Evolutionary conservation across 2,329 filamentous ascomycete genomes (phyloP).

Genomic region (Apiospora sp.): DNA sequence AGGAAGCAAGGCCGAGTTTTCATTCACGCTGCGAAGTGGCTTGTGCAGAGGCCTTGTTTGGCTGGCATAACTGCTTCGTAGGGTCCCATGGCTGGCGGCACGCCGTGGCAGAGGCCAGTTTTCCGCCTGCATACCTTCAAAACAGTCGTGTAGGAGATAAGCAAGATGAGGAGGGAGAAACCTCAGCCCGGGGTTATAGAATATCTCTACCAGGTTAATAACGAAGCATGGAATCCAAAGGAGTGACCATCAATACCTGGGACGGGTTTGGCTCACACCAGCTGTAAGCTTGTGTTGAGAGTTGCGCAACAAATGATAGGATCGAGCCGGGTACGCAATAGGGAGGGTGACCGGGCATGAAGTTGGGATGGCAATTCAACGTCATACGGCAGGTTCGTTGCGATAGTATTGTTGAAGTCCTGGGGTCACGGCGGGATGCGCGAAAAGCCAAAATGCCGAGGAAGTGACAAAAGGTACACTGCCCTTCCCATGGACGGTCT

Average conservation of each 20-base stretch:
- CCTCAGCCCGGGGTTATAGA: neutral
- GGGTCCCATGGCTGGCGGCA: conserved; percentile 43
- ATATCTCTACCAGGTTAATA: conserved; percentile 1
- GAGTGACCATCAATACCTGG: conserved; percentile 9
- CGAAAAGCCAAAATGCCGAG: neutral
- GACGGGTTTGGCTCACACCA: neutral
- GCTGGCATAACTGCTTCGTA: conserved; percentile 35
- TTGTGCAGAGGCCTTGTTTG: conserved; percentile 43
- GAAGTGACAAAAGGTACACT: neutral
- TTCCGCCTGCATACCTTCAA: conserved; percentile 11
- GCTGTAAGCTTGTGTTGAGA: neutral
- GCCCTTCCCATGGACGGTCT: neutral
- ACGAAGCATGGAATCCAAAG: conserved; percentile 13
- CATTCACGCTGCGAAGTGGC: conserved; percentile 53
- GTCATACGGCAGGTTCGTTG: neutral
- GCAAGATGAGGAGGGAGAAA: neutral
- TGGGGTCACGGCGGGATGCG: neutral
- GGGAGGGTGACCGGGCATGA: neutral
- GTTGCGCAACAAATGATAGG: neutral
- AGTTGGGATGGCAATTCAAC: neutral
- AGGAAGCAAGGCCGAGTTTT: conserved; percentile 52
- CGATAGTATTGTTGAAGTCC: neutral
- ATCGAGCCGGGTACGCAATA: neutral
- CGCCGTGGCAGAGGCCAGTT: conserved; percentile 29
- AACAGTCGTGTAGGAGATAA: neutral